Conservation (phyloP, 805 yeast species). For the Nakazawaea pomicola region DNA sequence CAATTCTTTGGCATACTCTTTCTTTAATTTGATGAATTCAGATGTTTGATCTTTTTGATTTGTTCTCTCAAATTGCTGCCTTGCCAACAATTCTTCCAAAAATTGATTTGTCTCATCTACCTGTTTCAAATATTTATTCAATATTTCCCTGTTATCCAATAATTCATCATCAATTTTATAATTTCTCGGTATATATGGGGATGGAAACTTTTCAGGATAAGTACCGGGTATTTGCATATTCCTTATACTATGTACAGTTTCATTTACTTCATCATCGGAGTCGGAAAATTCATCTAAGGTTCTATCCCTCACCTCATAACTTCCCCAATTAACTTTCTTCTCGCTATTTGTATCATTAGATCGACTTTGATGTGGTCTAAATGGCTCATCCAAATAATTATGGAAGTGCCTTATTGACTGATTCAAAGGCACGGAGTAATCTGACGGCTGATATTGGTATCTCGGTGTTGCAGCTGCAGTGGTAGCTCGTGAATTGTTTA, state of each 20-base stretch:
- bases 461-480: neutral
- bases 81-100: slow-evolving; percentile 21
- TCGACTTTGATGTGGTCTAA: no score
- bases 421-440: slow-evolving; percentile 5
- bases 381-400: no score
- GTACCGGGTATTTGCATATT: slow-evolving; percentile 8
- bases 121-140: slow-evolving; percentile 11
- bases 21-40: slow-evolving; percentile 21
- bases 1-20: slow-evolving; percentile 27
- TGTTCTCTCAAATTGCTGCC: slow-evolving; percentile 11
- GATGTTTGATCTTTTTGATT: slow-evolving; percentile 12
- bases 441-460: no score
- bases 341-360: neutral
- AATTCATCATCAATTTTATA: slow-evolving; percentile 3
- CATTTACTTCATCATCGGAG: slow-evolving; percentile 10
- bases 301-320: slow-evolving; percentile 8
- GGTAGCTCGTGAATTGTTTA: no score
- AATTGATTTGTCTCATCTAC: slow-evolving; percentile 17
- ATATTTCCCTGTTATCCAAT: slow-evolving; percentile 2
- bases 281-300: slow-evolving; percentile 6
- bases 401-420: slow-evolving; percentile 8
- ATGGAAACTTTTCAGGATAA: slow-evolving; percentile 9
- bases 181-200: slow-evolving; percentile 10
- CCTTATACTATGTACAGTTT: slow-evolving; percentile 8
- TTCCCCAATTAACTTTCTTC: slow-evolving; percentile 6